Percentiles rank a stretch among this genome's conserved stretches.
Conservation (phyloP, 768 basidiomycete genomes). For the Mycena epipterygia region DNA sequence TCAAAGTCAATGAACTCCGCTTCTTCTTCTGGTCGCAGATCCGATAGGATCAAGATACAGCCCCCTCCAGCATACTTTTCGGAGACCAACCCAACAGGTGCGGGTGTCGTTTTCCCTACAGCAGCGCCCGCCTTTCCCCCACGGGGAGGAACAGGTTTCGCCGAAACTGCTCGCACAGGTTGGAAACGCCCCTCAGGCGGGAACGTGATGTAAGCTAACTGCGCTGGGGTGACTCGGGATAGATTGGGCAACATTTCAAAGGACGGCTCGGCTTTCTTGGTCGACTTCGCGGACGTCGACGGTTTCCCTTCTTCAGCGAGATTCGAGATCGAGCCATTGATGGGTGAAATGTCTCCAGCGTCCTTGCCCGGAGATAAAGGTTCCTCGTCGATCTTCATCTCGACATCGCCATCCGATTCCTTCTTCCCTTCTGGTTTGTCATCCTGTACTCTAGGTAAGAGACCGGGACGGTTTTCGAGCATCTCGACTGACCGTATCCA, state of each 20-base stretch:
- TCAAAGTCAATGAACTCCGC: conserved; percentile 80
- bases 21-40: conserved; percentile 77
- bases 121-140: conserved; percentile 47
- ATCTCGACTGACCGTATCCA: conserved; percentile 81
- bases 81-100: conserved; percentile 52
- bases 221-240: conserved; percentile 92
- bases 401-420: conserved; percentile 72
- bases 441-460: conserved; percentile 54
- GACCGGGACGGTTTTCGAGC: no score
- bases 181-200: conserved; percentile 84
- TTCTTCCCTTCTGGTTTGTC: conserved; percentile 68
- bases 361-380: conserved; percentile 55
- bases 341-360: conserved; percentile 67
- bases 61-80: conserved; percentile 85
- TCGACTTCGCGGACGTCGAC: conserved; percentile 53
- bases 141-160: conserved; percentile 53
- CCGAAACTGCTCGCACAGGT: conserved; percentile 87
- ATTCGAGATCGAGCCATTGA: conserved; percentile 66
- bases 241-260: conserved; percentile 88
- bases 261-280: conserved; percentile 80
- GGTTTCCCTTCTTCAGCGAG: conserved; percentile 59
- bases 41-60: conserved; percentile 88
- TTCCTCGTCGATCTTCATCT: conserved; percentile 82
- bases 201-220: conserved; percentile 89
- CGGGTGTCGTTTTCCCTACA: conserved; percentile 45